These are phyloP conservation scores for Beta vulgaris DNA, from an alignment of 148 eudicot genomes.

Conservation along the genomic window DNA sequence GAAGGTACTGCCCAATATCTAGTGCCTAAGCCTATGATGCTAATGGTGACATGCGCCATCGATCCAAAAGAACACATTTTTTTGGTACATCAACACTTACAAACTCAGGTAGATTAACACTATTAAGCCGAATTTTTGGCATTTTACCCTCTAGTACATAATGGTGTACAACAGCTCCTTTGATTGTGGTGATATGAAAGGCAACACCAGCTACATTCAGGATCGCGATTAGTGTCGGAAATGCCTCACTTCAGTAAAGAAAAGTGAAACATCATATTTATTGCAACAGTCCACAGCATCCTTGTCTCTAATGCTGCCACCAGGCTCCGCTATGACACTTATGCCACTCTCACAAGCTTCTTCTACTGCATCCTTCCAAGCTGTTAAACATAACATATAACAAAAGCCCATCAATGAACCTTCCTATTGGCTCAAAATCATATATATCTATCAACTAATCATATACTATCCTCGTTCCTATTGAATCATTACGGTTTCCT, in stretches of 20 bases:
- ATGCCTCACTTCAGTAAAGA: constrained; percentile 82
- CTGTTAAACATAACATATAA: constrained; percentile 33
- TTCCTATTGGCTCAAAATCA: not conserved
- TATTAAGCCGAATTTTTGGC: constrained; percentile 16
- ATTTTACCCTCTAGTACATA: not conserved
- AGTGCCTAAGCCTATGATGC: not conserved
- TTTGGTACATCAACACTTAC: not conserved
- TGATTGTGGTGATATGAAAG: not conserved
- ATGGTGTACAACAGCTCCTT: not conserved
- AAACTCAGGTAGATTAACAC: not conserved
- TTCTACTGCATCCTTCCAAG: constrained; percentile 96
- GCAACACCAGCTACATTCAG: not conserved
- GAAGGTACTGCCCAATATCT: too few relatives aligned
- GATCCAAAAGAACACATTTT: not conserved
- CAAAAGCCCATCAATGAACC: not conserved
- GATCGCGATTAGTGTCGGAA: constrained; percentile 58
- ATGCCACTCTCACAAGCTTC: constrained; percentile 89
- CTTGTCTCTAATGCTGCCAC: constrained; percentile 81
- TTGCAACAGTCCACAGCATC: constrained; percentile 90
- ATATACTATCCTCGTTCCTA: too few relatives aligned
- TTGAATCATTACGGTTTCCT: too few relatives aligned
- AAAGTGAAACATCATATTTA: constrained; percentile 80
- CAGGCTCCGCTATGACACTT: constrained; percentile 79
- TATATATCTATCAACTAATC: not conserved
- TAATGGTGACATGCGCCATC: not conserved